These are phyloP conservation scores for Vitis riparia DNA, from an alignment of 164 flowering plant species.

Conservation along the genomic window DNA sequence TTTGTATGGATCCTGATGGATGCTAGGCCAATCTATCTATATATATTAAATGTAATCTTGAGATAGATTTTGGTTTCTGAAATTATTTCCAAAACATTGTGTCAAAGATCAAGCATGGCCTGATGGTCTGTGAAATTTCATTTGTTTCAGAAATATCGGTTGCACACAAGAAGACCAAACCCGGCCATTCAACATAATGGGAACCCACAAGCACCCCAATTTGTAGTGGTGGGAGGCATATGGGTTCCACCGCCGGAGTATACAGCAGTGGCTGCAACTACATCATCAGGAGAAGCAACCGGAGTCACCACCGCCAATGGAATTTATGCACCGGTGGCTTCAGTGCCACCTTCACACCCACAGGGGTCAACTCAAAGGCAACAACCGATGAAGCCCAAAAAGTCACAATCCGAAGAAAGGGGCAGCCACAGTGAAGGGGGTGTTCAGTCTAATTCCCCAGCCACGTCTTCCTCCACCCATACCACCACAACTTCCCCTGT, in stretches of 20 bases:
- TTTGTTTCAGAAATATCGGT: slow-evolving; percentile 63
- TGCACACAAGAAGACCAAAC: slow-evolving; percentile 72
- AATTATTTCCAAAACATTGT: neutral
- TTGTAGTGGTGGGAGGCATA: slow-evolving; percentile 76
- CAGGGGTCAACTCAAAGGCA: slow-evolving; percentile 9
- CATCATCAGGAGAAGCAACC: slow-evolving; percentile 28
- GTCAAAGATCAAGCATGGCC: too few species aligned
- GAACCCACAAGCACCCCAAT: slow-evolving; percentile 57
- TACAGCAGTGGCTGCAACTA: slow-evolving; percentile 27
- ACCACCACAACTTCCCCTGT: slow-evolving; percentile 43
- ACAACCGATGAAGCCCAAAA: slow-evolving; percentile 16
- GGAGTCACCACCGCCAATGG: slow-evolving; percentile 20
- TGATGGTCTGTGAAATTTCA: neutral
- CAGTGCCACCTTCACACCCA: slow-evolving; percentile 23
- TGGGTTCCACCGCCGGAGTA: slow-evolving; percentile 72
- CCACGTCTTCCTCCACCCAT: slow-evolving; percentile 57
- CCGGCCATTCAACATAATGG: slow-evolving; percentile 31
- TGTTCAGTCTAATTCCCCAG: slow-evolving; percentile 38
- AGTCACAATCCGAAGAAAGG: slow-evolving; percentile 31
- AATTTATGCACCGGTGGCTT: slow-evolving; percentile 52
- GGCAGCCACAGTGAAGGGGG: slow-evolving; percentile 30
- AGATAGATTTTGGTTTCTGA: neutral
- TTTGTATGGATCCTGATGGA: too few species aligned
- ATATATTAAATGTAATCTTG: too few species aligned
- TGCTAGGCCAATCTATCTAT: too few species aligned